Percentiles rank a stretch among this genome's conserved stretches.
These are phyloP conservation scores for Linum usitatissimum DNA, from an alignment of 345 rosid genomes.

Conservation along the genomic window DNA sequence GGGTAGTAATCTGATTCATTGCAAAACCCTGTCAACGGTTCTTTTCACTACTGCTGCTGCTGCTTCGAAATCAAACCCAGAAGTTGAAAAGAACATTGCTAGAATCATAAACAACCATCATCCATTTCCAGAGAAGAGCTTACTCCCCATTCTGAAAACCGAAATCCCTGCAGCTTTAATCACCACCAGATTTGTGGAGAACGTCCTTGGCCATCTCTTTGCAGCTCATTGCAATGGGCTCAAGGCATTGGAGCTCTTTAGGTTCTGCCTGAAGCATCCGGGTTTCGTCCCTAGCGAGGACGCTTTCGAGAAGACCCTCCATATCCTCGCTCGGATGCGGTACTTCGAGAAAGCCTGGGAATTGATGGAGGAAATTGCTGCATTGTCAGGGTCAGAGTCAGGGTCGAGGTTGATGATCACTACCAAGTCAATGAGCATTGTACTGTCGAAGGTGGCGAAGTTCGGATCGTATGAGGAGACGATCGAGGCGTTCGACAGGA, in stretches of 20 bases:
- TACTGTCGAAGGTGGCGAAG: constrained; percentile 56
- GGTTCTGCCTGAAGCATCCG: constrained; percentile 27
- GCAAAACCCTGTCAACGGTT: background rate
- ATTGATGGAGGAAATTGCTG: constrained; percentile 41
- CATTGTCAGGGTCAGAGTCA: too few relatives aligned
- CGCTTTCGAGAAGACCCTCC: constrained; percentile 78
- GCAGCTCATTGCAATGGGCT: constrained; percentile 82
- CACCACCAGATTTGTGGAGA: constrained; percentile 37
- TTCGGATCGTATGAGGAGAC: constrained; percentile 63
- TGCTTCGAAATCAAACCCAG: constrained; percentile 5
- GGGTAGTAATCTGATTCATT: background rate
- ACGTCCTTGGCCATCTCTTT: constrained; percentile 75
- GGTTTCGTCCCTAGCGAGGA: constrained; percentile 36
- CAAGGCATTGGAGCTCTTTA: constrained; percentile 79
- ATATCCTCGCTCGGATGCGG: constrained; percentile 70
- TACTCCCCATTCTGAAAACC: constrained; percentile 35
- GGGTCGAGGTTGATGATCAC: constrained; percentile 43
- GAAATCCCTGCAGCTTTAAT: constrained; percentile 29
- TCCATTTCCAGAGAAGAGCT: constrained; percentile 54
- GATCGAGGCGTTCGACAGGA: constrained; percentile 45
- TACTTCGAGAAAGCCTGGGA: constrained; percentile 84
- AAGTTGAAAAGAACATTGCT: constrained; percentile 39
- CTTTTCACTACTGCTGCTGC: background rate
- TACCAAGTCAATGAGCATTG: constrained; percentile 68
- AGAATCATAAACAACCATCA: constrained; percentile 64